A percentile compares a stretch with the other conserved stretches of the same genome.
Conservation (phyloP, 2,329 filamentous ascomycete genomes). For the Rhynchosporium graminicola region DNA sequence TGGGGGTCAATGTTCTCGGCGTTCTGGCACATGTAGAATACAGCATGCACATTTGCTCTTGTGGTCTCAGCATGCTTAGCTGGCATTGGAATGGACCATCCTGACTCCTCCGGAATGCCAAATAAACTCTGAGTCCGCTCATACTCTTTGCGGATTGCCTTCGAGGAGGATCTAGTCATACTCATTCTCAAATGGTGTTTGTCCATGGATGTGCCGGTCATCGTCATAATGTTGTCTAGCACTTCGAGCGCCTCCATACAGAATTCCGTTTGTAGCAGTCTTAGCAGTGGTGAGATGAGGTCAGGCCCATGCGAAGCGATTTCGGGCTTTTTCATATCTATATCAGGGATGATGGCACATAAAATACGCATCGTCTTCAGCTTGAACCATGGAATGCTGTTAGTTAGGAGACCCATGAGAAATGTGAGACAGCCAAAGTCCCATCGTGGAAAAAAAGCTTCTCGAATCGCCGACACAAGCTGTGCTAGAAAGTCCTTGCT, state of each 20-base stretch:
- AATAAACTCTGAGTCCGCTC: constrained; percentile 93
- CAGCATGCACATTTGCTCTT: constrained; percentile 88
- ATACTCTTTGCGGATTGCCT: constrained; percentile 88
- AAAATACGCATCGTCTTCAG: constrained; percentile 90
- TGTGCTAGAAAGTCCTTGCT: constrained; percentile 76
- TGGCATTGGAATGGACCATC: constrained; percentile 94
- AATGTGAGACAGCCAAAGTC: constrained; percentile 88
- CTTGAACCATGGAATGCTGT: constrained; percentile 86
- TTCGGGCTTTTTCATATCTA: constrained; percentile 90
- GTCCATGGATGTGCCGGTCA: constrained; percentile 89
- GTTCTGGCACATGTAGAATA: constrained; percentile 89
- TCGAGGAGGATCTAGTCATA: constrained; percentile 87
- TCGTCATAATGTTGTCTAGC: constrained; percentile 91
- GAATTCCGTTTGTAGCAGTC: constrained; percentile 87
- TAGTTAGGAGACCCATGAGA: constrained; percentile 87
- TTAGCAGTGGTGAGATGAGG: constrained; percentile 86
- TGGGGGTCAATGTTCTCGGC: constrained; percentile 59
- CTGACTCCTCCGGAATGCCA: constrained; percentile 91
- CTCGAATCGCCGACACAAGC: constrained; percentile 71
- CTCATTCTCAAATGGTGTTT: constrained; percentile 96
- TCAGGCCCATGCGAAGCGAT: constrained; percentile 91
- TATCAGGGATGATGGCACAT: constrained; percentile 79
- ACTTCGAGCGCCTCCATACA: constrained; percentile 91
- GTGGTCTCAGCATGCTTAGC: constrained; percentile 86
- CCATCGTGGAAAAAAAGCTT: constrained; percentile 76